Conservation (phyloP, 164 flowering plant species). For the Malania oleifera region DNA sequence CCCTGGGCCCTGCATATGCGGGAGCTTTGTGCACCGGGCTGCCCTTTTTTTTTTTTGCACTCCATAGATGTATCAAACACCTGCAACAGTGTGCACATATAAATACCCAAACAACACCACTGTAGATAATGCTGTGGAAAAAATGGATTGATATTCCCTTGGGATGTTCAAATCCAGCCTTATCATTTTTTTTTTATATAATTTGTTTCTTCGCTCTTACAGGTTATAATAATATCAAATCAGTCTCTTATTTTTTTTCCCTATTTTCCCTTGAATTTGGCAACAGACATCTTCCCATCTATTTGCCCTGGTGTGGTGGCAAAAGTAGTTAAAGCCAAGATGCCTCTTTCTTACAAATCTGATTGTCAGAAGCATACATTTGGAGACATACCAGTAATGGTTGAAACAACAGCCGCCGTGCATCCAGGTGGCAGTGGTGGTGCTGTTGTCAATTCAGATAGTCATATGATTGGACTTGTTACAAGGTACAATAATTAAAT, state of each 20-base stretch:
- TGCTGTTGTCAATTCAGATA: conserved; percentile 73
- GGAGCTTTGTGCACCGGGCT: too few species aligned
- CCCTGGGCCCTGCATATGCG: too few species aligned
- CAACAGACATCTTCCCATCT: conserved; percentile 65
- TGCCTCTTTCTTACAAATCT: conserved; percentile 24
- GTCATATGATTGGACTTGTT: conserved; percentile 86
- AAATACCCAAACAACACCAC: too few species aligned
- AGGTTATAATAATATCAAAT: not conserved
- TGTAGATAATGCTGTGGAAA: too few species aligned
- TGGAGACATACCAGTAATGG: conserved; percentile 60
- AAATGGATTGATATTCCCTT: too few species aligned
- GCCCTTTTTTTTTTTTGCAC: too few species aligned
- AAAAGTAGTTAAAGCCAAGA: conserved; percentile 60
- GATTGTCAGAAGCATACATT: conserved; percentile 9
- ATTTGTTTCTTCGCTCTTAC: not conserved
- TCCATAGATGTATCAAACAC: too few species aligned
- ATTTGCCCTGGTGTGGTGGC: conserved; percentile 71
- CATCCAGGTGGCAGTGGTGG: conserved; percentile 99
- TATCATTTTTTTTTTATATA: too few species aligned
- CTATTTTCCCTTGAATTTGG: conserved; percentile 6
- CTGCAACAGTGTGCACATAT: too few species aligned
- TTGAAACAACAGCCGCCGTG: conserved; percentile 95
- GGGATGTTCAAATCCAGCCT: too few species aligned
- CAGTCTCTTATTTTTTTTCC: conserved; percentile 4
- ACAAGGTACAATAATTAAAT: conserved; percentile 61